A percentile compares a stretch with the other conserved stretches of the same genome.
These are phyloP conservation scores for Endothia cerciana DNA, from an alignment of 2,329 filamentous ascomycete genomes.

Conservation along the genomic window DNA sequence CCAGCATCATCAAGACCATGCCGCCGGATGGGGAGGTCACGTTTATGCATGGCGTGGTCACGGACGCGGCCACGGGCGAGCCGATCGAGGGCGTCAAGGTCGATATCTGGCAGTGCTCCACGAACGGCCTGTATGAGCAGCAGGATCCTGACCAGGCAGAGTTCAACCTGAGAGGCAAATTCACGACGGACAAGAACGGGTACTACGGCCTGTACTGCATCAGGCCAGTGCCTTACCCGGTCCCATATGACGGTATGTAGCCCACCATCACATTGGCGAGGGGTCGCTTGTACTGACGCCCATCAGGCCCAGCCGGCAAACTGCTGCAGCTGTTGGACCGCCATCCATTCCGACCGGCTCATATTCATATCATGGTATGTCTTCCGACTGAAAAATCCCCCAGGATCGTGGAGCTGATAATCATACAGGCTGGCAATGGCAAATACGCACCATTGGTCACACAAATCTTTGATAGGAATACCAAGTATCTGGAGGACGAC, in stretches of 20 bases:
- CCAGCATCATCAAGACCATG: conserved; percentile 62
- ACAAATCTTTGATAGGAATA: conserved; percentile 67
- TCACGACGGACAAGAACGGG: conserved; percentile 65
- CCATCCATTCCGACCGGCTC: conserved; percentile 60
- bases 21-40: conserved; percentile 55
- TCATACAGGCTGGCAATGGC: conserved; percentile 27
- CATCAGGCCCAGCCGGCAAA: conserved; percentile 55
- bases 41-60: conserved; percentile 66
- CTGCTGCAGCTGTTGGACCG: conserved; percentile 59
- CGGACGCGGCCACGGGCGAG: conserved; percentile 61
- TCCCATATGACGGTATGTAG: conserved; percentile 30
- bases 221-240: conserved; percentile 52
- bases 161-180: conserved; percentile 69
- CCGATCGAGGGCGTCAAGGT: conserved; percentile 69
- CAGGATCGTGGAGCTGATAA: conserved; percentile 6
- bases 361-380: conserved; percentile 62
- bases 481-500: conserved; percentile 55
- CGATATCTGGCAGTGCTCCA: conserved; percentile 80
- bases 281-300: conserved; percentile 5
- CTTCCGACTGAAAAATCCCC: neutral
- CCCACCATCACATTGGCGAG: no score
- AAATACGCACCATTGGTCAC: conserved; percentile 50
- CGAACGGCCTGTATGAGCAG: conserved; percentile 70
- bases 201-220: conserved; percentile 61
- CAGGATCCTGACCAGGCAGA: conserved; percentile 66